These are phyloP conservation scores for Isoetes engelmannii DNA, from an alignment of 83 land plant species.

Conservation along the genomic window DNA sequence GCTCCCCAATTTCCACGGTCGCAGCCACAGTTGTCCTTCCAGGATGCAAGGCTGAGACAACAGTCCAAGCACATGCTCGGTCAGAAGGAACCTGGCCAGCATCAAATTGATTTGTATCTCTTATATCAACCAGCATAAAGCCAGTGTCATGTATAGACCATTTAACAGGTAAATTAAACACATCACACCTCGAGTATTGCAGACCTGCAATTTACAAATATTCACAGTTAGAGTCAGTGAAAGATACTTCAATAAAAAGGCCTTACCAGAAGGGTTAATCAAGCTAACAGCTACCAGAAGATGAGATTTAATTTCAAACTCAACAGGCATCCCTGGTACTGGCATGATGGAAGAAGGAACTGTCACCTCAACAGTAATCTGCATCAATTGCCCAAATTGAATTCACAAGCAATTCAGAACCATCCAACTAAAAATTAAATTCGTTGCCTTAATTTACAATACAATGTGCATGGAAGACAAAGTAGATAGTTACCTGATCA, in stretches of 20 bases:
- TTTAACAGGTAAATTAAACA: slow-evolving; percentile 35
- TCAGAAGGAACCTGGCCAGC: slow-evolving; percentile 8
- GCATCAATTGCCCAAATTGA: background rate
- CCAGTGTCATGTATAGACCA: slow-evolving; percentile 43
- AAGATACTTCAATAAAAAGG: background rate
- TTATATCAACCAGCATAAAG: background rate
- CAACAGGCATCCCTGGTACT: slow-evolving; percentile 49
- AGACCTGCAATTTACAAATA: slow-evolving; percentile 28
- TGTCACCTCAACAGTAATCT: slow-evolving; percentile 52
- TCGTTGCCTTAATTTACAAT: too few relatives aligned
- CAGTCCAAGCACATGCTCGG: slow-evolving; percentile 53
- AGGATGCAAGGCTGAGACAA: slow-evolving; percentile 35
- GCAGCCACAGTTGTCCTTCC: slow-evolving; percentile 48
- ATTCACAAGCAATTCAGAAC: slow-evolving; percentile 12
- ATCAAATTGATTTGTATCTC: slow-evolving; percentile 1
- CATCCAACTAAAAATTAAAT: slow-evolving; percentile 1
- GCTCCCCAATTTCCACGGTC: slow-evolving; percentile 25
- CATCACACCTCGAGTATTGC: slow-evolving; percentile 51
- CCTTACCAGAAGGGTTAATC: slow-evolving; percentile 40
- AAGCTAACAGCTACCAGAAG: slow-evolving; percentile 60
- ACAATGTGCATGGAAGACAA: too few relatives aligned
- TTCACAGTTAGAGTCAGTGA: background rate
- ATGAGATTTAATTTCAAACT: slow-evolving; percentile 43
- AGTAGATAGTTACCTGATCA: slow-evolving; percentile 46
- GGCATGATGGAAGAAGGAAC: slow-evolving; percentile 53